Base-by-base conservation (phyloP, 2,329 filamentous ascomycete genomes). In the Arthrobotrys musiformis region DNA sequence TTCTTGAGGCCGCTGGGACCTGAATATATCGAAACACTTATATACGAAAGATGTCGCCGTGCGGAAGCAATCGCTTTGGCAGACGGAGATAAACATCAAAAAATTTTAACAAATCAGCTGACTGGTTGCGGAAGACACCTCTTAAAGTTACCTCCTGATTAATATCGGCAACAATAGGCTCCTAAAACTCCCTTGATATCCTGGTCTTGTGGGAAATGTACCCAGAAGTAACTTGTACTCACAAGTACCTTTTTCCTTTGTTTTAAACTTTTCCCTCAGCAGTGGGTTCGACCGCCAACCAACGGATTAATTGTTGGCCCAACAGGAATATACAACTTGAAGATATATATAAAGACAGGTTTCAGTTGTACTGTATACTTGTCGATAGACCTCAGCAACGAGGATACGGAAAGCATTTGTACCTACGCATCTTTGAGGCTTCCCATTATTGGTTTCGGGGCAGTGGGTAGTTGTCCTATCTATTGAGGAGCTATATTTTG, bases 71-170 rank as follows among this genome's bases (percentile, higher is more conserved):
- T 17, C 28, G 13, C 30, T 30, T 52, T 6, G 50, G 37, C 2
- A 5, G 26, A 58, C 54, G 54, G 54, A 58, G 33, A 58, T 40
- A 54, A 40, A 40, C 13, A 40, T 40, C 13, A 58, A 40, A 37
- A n/a, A 58, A 37, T 40, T 26, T 13, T 8, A 58, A 58, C 54
- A 58, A 58, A 40, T 58, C 54, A 58, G 54, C 54, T 58, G 54
- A 58, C 54, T 58, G 33, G 30, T 3, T 58, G 33, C 17, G 54
- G 15, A n/a, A 58, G 19, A 40, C 54, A 30, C 26, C 30, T 40
- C 54, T n/a, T n/a, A n/a, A 35, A 58, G 33, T 13, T 40, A 19
- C 50, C 35, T 28, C n/a, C n/a, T n/a, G n/a, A n/a, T 35, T 56
- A 28, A 56, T 56, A 56, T 56, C 15, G 30, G n/a, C 50, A 33